Conservation (phyloP, 345 rosid genomes). For the Salix exigua region DNA sequence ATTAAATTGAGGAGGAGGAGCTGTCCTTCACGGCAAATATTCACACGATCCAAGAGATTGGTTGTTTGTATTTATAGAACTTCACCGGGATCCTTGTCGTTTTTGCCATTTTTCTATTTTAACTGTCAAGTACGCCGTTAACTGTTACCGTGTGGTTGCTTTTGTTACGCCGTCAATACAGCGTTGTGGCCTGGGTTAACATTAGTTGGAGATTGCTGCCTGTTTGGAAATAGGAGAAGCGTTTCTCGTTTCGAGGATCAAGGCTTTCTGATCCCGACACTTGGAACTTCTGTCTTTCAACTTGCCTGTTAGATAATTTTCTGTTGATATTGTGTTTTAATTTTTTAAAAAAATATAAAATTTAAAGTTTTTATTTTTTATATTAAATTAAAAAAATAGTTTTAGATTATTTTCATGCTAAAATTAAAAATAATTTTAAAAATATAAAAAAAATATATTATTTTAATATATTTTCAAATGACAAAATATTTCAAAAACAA, state of each 20-base stretch:
- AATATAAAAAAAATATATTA: too few species aligned
- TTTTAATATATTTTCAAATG: fast-evolving
- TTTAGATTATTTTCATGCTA: too few species aligned
- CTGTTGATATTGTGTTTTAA: too few species aligned
- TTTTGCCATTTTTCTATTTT: neutral
- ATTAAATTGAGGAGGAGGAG: neutral
- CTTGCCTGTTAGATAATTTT: neutral
- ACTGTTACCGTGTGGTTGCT: neutral
- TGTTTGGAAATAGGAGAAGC: slow-evolving; percentile 4
- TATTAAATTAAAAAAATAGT: too few species aligned
- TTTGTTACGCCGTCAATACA: neutral
- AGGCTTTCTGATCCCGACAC: neutral
- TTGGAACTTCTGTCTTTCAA: neutral
- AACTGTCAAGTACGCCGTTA: slow-evolving; percentile 22
- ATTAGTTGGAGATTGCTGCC: neutral
- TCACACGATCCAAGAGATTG: neutral
- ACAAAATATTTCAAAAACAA: too few species aligned
- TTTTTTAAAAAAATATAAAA: too few species aligned
- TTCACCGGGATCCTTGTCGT: neutral
- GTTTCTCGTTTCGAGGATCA: neutral
- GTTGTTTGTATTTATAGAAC: slow-evolving; percentile 25
- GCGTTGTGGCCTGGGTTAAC: slow-evolving; percentile 1
- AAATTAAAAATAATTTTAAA: too few species aligned
- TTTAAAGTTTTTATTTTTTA: too few species aligned
- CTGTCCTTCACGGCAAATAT: slow-evolving; percentile 4